These are phyloP conservation scores for Vickermania spadyakhi DNA, from an alignment of 208 protist genomes.

Conservation along the genomic window DNA sequence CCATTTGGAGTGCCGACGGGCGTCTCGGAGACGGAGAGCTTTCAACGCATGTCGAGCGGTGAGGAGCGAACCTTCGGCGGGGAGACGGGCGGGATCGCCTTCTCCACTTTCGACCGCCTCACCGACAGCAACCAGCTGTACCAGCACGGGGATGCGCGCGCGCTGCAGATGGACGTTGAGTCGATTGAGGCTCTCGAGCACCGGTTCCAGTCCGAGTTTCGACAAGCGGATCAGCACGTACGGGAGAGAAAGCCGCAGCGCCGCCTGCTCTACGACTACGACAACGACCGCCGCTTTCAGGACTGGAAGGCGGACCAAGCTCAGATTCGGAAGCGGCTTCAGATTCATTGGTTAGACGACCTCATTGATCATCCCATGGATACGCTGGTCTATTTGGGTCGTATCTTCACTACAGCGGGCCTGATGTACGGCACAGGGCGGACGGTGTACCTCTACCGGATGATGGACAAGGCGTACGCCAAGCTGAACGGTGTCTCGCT, in stretches of 20 bases:
- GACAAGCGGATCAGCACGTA: slow-evolving; percentile 39
- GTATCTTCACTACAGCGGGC: slow-evolving; percentile 57
- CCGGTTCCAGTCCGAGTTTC: slow-evolving; percentile 46
- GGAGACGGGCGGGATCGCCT: slow-evolving; percentile 16
- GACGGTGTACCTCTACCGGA: slow-evolving; percentile 70
- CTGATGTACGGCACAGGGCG: slow-evolving; percentile 71
- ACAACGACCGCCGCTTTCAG: slow-evolving; percentile 56
- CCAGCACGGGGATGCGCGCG: slow-evolving; percentile 27
- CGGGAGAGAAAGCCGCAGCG: slow-evolving; percentile 19
- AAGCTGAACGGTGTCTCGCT: slow-evolving; percentile 78
- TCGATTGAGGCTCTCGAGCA: slow-evolving; percentile 48
- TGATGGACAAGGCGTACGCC: slow-evolving; percentile 85
- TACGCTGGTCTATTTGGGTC: slow-evolving; percentile 46
- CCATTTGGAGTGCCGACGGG: background rate
- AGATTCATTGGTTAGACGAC: slow-evolving; percentile 76
- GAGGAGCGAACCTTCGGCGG: slow-evolving; percentile 1
- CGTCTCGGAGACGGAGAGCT: background rate
- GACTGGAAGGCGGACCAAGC: slow-evolving; percentile 67
- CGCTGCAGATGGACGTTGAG: slow-evolving; percentile 40
- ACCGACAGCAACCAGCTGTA: slow-evolving; percentile 4
- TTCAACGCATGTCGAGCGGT: background rate
- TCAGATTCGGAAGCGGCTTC: slow-evolving; percentile 33
- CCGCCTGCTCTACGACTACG: slow-evolving; percentile 58
- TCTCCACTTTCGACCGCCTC: slow-evolving; percentile 20
- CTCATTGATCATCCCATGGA: slow-evolving; percentile 48